Evolutionary conservation across 495 filamentous ascomycete species (phyloP).

Genomic region (Aspergillus sclerotiicarbonarius): DNA sequence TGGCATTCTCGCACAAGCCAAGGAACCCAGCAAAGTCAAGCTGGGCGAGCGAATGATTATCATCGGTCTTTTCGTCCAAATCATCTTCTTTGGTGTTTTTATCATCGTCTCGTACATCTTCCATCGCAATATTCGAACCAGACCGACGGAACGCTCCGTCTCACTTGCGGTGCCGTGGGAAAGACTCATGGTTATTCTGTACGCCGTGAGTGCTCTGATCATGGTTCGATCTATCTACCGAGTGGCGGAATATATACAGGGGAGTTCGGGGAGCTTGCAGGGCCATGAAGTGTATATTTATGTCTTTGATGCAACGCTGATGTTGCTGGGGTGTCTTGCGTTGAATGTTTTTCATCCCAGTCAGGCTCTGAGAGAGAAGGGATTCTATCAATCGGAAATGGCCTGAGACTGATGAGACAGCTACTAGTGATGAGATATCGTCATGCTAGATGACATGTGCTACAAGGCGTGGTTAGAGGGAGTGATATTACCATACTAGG

Average conservation of each 20-base stretch:
- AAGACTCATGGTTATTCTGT: conserved; percentile 51
- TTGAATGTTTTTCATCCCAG: neutral
- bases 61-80: conserved; percentile 40
- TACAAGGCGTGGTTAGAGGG: too few species aligned
- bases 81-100: conserved; percentile 48
- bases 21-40: neutral
- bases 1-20: neutral
- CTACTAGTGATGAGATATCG: too few species aligned
- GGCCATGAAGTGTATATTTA: conserved; percentile 60
- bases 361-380: neutral
- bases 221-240: conserved; percentile 62
- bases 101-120: conserved; percentile 36
- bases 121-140: conserved; percentile 31
- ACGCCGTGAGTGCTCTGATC: conserved; percentile 52
- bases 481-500: too few species aligned
- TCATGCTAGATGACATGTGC: too few species aligned
- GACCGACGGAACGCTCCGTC: conserved; percentile 9
- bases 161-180: conserved; percentile 31
- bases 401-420: too few species aligned
- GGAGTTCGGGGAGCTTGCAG: conserved; percentile 49
- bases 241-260: conserved; percentile 60
- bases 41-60: conserved; percentile 33
- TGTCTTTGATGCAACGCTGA: conserved; percentile 59
- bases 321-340: conserved; percentile 35
- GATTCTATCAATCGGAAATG: too few species aligned